These are phyloP conservation scores for Yamadazyma membranifaciens DNA, from an alignment of 1,139 yeast genomes.

Conservation along the genomic window DNA sequence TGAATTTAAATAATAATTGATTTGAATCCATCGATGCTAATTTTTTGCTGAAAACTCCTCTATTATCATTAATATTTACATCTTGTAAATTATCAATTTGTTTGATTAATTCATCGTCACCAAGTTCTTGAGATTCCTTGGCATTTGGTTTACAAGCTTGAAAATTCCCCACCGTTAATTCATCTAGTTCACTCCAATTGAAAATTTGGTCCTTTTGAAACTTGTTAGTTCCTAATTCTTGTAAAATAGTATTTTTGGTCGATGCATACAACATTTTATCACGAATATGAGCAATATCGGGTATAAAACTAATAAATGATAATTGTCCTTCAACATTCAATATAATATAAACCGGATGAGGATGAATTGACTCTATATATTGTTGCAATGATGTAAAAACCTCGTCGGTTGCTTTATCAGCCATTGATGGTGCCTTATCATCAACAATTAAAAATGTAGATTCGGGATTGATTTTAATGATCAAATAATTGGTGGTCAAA, in stretches of 20 bases:
- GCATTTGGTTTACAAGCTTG: conserved; percentile 18
- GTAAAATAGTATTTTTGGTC: conserved; percentile 70
- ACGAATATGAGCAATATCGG: conserved; percentile 80
- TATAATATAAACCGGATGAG: conserved; percentile 61
- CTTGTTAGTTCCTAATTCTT: conserved; percentile 66
- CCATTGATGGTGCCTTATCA: conserved; percentile 26
- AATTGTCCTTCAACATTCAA: conserved; percentile 31
- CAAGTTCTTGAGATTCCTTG: conserved; percentile 52
- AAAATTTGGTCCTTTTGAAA: conserved; percentile 51
- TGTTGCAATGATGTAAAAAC: conserved; percentile 37
- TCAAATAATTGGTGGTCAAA: conserved; percentile 25
- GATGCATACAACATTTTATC: conserved; percentile 94
- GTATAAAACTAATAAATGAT: conserved; percentile 78
- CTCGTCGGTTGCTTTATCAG: conserved; percentile 21
- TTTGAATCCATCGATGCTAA: conserved; percentile 37
- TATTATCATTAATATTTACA: conserved; percentile 22
- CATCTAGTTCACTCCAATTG: conserved; percentile 60
- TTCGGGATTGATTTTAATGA: conserved; percentile 45
- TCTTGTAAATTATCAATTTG: conserved; percentile 41
- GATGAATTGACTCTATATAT: conserved; percentile 34
- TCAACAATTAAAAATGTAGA: conserved; percentile 46
- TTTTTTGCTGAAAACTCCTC: conserved; percentile 18
- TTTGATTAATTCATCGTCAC: conserved; percentile 55
- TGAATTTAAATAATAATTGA: conserved; percentile 30
- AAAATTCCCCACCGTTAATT: conserved; percentile 55